Base-by-base conservation (phyloP, 768 basidiomycete species). In the Lepiota brunneoincarnata region DNA sequence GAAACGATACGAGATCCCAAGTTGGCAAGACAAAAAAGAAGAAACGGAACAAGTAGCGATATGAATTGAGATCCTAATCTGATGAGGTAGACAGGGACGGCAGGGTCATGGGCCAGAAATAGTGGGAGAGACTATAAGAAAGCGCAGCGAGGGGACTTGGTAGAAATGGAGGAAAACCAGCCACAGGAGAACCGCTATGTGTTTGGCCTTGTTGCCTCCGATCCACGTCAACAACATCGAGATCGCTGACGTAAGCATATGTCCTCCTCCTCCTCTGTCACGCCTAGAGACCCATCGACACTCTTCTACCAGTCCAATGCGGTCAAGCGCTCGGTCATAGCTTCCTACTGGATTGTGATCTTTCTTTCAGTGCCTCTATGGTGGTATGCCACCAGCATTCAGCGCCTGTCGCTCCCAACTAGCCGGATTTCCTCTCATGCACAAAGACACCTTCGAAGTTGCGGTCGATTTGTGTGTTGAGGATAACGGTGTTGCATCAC, bases 381-480 rank as follows among this genome's bases (percentile, higher is more conserved):
- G 97, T 98, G 93, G 93, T 78, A 76, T 47, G 86, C 89, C 23
- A 98, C 97, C 4, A 90, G 89, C 58, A 96, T 98, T 24, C 81
- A 94, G 63, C 82, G 95, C 23, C 75, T 89, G 14, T 73, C 86
- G 0, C 73, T 97, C 11, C 92, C 95, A 1, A 72, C 76, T 6
- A 68, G 71, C 39, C 78, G 81, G 18, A 84, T 94, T 31, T 67
- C 67, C 37, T 74, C 76, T 5, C 77, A 85, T 60, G 73, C 79
- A 39, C 67, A 70, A 43, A 75, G 72, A 55, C 65, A 69, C 36
- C 71, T n/a, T 82, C 18, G 58, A 61, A 15, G 72, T 85, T 47
- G 81, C 83, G 11, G 66, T 84, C 46, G 69, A 63, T 31, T 66
- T 84, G 51, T 73, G 75, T 56, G 40, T 58, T 7, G 44, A 52